A percentile compares a stretch with the other conserved stretches of the same genome.
Conservation (phyloP, 495 filamentous ascomycete genomes). For the Podospora pseudopauciseta region DNA sequence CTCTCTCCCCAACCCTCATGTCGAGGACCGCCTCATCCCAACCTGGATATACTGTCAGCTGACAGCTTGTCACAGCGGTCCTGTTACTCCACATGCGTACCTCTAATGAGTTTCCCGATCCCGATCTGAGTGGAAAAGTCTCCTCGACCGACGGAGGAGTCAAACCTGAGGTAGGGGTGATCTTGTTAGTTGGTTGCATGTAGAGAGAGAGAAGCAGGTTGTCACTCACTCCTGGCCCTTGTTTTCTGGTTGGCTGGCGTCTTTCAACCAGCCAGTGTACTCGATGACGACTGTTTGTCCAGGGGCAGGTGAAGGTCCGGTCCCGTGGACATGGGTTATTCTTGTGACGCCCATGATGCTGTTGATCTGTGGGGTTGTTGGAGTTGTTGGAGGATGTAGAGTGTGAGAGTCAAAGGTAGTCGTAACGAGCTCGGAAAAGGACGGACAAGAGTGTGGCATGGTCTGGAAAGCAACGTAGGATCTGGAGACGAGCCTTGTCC, state of each 20-base stretch:
- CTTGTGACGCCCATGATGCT: slow-evolving; percentile 50
- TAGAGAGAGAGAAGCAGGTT: too few relatives aligned
- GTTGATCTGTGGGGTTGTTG: background rate
- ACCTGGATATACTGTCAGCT: slow-evolving; percentile 43
- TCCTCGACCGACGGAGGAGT: slow-evolving; percentile 65
- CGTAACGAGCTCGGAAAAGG: background rate
- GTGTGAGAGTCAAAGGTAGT: background rate
- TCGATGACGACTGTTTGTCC: slow-evolving; percentile 73
- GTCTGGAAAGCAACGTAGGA: background rate
- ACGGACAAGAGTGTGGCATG: background rate
- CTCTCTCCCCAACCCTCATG: slow-evolving; percentile 80
- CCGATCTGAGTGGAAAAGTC: slow-evolving; percentile 69
- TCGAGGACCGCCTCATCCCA: slow-evolving; percentile 82
- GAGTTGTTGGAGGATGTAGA: background rate
- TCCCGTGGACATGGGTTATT: slow-evolving; percentile 41
- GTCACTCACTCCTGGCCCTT: slow-evolving; percentile 47
- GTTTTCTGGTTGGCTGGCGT: slow-evolving; percentile 48
- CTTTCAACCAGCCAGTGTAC: slow-evolving; percentile 80
- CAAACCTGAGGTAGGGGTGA: slow-evolving; percentile 56
- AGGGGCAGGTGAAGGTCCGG: slow-evolving; percentile 50
- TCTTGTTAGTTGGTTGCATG: slow-evolving; percentile 6
- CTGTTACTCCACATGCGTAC: slow-evolving; percentile 40
- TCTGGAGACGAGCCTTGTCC: background rate
- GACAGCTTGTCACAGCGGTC: background rate
- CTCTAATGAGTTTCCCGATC: slow-evolving; percentile 72